Conservation (phyloP, 208 protist genomes). For the Trichomonas vaginalis region DNA sequence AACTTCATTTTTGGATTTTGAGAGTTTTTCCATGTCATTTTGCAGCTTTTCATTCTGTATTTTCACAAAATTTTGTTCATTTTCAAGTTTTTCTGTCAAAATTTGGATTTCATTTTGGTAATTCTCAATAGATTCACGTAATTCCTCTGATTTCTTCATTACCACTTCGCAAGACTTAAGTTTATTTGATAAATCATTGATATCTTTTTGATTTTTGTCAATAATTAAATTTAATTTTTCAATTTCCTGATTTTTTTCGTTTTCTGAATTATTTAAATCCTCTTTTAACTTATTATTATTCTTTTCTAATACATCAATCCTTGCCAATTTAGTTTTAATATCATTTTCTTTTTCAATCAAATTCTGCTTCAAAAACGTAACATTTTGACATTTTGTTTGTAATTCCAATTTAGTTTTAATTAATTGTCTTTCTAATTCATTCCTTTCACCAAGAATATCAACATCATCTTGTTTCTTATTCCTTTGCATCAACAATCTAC, state of each 20-base stretch:
- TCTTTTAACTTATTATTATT: neutral
- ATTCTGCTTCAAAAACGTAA: neutral
- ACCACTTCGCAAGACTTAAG: neutral
- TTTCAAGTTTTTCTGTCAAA: neutral
- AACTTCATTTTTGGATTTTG: neutral
- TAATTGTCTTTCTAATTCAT: neutral
- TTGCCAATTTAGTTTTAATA: neutral
- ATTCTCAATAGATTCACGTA: neutral
- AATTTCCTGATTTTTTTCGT: neutral
- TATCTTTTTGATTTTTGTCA: neutral
- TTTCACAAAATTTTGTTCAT: neutral
- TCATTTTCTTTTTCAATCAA: neutral
- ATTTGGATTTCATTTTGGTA: neutral
- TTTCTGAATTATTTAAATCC: neutral
- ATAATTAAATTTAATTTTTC: neutral
- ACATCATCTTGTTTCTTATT: neutral
- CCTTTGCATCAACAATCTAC: neutral
- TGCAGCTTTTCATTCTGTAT: neutral
- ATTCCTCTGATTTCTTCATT: neutral
- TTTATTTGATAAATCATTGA: neutral
- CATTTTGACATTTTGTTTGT: neutral
- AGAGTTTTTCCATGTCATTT: neutral
- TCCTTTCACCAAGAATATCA: neutral
- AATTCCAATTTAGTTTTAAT: neutral
- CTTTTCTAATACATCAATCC: neutral